Base-by-base conservation (phyloP, 352 stramenopile genomes). In the Globisporangium irregulare region DNA sequence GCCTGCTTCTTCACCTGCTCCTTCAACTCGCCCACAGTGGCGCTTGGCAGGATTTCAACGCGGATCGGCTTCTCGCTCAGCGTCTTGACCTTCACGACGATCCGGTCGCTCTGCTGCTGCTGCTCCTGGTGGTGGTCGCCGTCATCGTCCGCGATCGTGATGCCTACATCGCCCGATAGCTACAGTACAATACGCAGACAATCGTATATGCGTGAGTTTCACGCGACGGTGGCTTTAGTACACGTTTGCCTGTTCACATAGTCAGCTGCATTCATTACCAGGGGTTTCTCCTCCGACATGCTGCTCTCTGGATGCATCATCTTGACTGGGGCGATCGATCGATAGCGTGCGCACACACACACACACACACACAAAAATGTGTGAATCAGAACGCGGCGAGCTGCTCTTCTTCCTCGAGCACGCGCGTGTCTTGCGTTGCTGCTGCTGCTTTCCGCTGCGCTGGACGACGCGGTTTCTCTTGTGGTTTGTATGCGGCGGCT, bases 31-130 rank as follows among this genome's bases (percentile, higher is more conserved):
- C 72, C 86, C 9, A 95, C 80, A 2, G 70, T 81, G 22, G 84
- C 84, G 14, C 69, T 82, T 1, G 79, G 69, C n/a, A 68, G 48
- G 59, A 95, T 91, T 70, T 95, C 88, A 54, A 95, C 74, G 25
- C 80, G 76, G 51, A 95, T 76, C 38, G 88, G 86, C 77, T 94
- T 95, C 65, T 95, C 88, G 54, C 80, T 94, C 20, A 95, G 76
- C 67, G 88, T 95, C 75, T 95, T 95, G 46, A 95, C 75, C 73
- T 92, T 93, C 22, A 95, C 66, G 65, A 91, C 65, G 60, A 93
- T 79, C 59, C 71, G 71, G 12, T 74, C 80, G 57, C 72, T 74
- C 15, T 73, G 62, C 27, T 83, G 55, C 24, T 59, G 41, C 34
- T 60, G 32, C 54, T 59, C 27, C 48, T 66, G 57, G 6, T 24